Evolutionary conservation across 192 early-diverging fungal species (phyloP), one percentile per base, ranked within the genome.

Genomic region (Umbelopsis isabellina): DNA sequence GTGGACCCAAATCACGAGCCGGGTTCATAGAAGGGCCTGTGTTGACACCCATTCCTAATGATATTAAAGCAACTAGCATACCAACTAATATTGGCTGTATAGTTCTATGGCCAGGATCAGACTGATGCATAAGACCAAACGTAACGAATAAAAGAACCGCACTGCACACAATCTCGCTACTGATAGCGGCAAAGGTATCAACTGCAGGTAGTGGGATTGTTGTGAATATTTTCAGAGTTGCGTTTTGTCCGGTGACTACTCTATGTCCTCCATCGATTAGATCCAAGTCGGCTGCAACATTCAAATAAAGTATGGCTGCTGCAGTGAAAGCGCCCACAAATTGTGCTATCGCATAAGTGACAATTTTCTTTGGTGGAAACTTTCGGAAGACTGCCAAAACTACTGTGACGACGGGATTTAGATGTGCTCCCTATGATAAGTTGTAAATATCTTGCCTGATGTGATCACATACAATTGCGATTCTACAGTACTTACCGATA

Each of bases 1-100:
- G 89, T 15, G 91, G 91, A 18, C 90, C 92, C 73, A 94, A 81
- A 80, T 94, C 92, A 80, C 92, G 85, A 8, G 90, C 92, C 47
- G 89, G 90, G 72, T 94, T 94, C 64, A 94, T 27, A 11, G 76
- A 72, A 49, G 73, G 73, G 0, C 76, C 76, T 30, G 76, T 73
- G 15, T 72, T 71, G 12, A 70, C 69, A 15, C 72, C 72, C 13
- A 77, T 20, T 21, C 68, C 49, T 2, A 72, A 30, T 15, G 46
- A 46, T 30, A 80, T 65, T 15, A 48, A 68, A 49, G 3, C 55
- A 30, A 55, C 71, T 50, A 30, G 12, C 37, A 30, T 61, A 25
- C 55, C 55, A 18, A 61, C 7, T 4, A 61, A 18, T 12, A 61
- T 35, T 18, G 55, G 55, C 30, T 61, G 55, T 13, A 61, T 2